Conservation (phyloP, 805 yeast genomes). For the Saccharomyces kudriavzevii region DNA sequence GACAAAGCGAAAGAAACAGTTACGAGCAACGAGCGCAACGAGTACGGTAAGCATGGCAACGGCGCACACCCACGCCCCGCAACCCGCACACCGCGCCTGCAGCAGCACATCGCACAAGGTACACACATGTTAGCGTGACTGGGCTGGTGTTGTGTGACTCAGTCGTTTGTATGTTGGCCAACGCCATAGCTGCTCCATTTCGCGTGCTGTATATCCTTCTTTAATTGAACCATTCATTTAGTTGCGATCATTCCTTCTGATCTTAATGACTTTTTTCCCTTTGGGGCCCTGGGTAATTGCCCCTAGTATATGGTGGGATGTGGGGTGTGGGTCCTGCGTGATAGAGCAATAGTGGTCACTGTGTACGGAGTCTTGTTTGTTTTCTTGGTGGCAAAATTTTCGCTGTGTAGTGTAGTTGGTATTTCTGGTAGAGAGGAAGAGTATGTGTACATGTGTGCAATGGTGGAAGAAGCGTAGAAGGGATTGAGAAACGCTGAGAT, state of each 20-base stretch:
- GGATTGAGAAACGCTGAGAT: not conserved
- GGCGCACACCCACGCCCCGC: not conserved
- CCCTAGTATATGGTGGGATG: not conserved
- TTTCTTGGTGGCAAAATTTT: not conserved
- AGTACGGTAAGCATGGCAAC: conserved; percentile 2
- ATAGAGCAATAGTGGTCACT: not conserved
- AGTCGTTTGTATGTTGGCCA: not conserved
- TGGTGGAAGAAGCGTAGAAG: not conserved
- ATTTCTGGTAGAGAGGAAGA: not conserved
- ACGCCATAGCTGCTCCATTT: not conserved
- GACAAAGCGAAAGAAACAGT: not conserved
- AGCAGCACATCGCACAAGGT: not conserved
- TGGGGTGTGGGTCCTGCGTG: not conserved
- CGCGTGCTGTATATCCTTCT: not conserved
- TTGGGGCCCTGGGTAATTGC: not conserved
- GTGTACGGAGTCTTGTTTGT: not conserved
- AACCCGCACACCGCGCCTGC: not conserved
- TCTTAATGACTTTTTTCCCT: not conserved
- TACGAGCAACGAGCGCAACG: not conserved
- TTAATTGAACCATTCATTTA: too few species aligned
- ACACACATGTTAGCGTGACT: not conserved
- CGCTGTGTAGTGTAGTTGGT: not conserved
- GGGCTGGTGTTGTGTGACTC: not conserved
- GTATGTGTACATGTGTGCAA: not conserved
- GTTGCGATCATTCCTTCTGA: not conserved